Conservation (phyloP, 805 yeast species). For the Saccharomycopsis babjevae region DNA sequence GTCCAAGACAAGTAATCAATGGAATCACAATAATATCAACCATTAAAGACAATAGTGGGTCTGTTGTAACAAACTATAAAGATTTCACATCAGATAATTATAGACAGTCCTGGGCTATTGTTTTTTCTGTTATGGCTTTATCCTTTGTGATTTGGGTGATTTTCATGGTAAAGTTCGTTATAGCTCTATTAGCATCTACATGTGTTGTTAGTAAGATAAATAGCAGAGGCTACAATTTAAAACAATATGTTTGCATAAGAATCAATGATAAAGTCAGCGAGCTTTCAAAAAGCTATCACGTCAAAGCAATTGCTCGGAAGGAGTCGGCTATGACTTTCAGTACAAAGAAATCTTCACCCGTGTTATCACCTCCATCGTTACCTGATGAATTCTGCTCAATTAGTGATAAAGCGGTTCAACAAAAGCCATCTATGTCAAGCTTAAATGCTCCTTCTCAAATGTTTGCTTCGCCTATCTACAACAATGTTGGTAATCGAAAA, state of each 20-base stretch:
- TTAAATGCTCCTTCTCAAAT: not conserved
- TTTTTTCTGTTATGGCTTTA: slow-evolving; percentile 63
- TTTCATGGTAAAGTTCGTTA: slow-evolving; percentile 44
- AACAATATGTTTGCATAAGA: slow-evolving; percentile 50
- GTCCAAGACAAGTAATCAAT: slow-evolving; percentile 82
- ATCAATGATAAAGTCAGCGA: slow-evolving; percentile 48
- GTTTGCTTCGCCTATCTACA: slow-evolving; percentile 5
- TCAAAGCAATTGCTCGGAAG: not conserved
- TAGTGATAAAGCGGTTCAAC: not conserved
- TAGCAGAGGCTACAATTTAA: slow-evolving; percentile 34
- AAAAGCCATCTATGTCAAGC: not conserved
- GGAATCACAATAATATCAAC: slow-evolving; percentile 59
- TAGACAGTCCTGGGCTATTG: slow-evolving; percentile 57
- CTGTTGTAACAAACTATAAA: slow-evolving; percentile 26
- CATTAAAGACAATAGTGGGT: slow-evolving; percentile 26
- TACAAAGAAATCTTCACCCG: not conserved
- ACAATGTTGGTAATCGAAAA: not conserved
- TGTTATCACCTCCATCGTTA: not conserved
- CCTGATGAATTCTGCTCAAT: not conserved
- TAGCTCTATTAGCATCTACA: slow-evolving; percentile 43
- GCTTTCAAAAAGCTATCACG: slow-evolving; percentile 34
- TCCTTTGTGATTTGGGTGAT: slow-evolving; percentile 67
- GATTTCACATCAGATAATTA: slow-evolving; percentile 42
- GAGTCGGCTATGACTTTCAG: not conserved
- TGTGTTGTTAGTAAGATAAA: slow-evolving; percentile 41